These are phyloP conservation scores for Penicillium maclennaniae DNA, from an alignment of 495 filamentous ascomycete genomes.

Conservation along the genomic window DNA sequence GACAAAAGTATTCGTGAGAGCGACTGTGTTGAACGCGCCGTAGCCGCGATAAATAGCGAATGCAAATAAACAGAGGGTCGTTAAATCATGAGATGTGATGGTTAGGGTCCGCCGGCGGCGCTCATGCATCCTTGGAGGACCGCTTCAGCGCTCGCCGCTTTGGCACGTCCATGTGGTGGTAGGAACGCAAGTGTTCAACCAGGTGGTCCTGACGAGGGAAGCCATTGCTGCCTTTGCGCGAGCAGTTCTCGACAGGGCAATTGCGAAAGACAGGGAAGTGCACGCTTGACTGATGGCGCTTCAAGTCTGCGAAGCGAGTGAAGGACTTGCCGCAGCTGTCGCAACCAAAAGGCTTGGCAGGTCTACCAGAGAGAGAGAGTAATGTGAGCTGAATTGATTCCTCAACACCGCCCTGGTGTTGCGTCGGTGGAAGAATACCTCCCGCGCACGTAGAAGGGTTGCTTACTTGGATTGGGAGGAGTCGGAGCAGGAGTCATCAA, in stretches of 20 bases:
- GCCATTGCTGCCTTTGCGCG: conserved; percentile 69
- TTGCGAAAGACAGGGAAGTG: conserved; percentile 61
- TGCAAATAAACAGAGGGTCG: neutral
- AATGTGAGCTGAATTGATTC: conserved; percentile 1
- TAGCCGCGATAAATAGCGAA: neutral
- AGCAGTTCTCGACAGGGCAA: conserved; percentile 77
- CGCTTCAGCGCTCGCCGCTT: conserved; percentile 39
- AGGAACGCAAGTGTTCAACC: conserved; percentile 79
- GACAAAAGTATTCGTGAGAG: neutral
- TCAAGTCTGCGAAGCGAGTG: conserved; percentile 51
- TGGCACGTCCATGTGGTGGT: conserved; percentile 58
- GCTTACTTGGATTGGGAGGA: conserved; percentile 26
- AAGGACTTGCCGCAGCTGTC: conserved; percentile 46
- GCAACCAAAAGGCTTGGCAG: conserved; percentile 40
- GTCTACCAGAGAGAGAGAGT: conserved; percentile 14
- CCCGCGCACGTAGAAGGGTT: neutral
- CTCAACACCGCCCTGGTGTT: too few species aligned
- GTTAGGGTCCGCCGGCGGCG: neutral
- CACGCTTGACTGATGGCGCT: conserved; percentile 50
- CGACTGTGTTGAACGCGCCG: neutral
- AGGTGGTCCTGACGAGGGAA: conserved; percentile 87
- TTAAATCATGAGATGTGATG: conserved; percentile 6
- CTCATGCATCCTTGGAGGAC: conserved; percentile 21
- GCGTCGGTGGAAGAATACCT: too few species aligned
- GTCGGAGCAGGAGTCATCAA: conserved; percentile 20